Conservation (phyloP, 1,284 basidiomycete species). For the Lentinula novae-zelandiae region DNA sequence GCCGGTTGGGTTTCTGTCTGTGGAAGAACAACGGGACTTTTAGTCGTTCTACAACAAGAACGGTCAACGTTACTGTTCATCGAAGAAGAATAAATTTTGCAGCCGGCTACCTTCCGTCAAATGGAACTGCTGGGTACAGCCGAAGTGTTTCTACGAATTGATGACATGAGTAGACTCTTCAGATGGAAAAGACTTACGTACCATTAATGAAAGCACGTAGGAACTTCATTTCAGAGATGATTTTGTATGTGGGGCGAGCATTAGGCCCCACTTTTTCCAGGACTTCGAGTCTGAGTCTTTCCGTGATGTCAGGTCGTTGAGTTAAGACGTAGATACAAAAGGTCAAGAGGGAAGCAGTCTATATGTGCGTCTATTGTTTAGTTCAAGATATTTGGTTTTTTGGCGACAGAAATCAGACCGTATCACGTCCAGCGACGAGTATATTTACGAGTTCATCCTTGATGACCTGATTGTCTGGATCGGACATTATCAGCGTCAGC, state of each 20-base stretch:
- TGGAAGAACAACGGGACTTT: conserved; percentile 23
- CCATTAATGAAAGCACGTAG: conserved; percentile 33
- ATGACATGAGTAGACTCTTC: background rate
- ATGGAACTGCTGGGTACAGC: conserved; percentile 31
- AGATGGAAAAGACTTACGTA: conserved; percentile 11
- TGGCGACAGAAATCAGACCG: conserved; percentile 23
- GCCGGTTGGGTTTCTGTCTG: conserved; percentile 21
- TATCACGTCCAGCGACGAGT: conserved; percentile 36
- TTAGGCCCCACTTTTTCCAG: conserved; percentile 32
- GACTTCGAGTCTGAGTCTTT: conserved; percentile 39
- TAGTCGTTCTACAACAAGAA: conserved; percentile 22
- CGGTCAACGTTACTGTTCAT: background rate
- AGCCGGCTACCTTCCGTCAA: conserved; percentile 25
- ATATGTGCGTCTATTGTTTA: background rate
- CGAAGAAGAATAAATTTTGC: background rate
- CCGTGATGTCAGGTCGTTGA: conserved; percentile 35
- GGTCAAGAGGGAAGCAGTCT: conserved; percentile 39
- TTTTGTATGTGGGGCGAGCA: conserved; percentile 26
- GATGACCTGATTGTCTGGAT: conserved; percentile 30
- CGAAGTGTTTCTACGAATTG: conserved; percentile 25
- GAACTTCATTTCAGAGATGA: conserved; percentile 31
- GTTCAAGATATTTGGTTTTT: background rate
- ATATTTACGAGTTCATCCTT: conserved; percentile 40
- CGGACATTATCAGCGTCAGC: background rate
- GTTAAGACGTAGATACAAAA: conserved; percentile 47